phyloP scores from a whole-genome alignment of 352 stramenopile species.

The Pythium plurisporium region DNA sequence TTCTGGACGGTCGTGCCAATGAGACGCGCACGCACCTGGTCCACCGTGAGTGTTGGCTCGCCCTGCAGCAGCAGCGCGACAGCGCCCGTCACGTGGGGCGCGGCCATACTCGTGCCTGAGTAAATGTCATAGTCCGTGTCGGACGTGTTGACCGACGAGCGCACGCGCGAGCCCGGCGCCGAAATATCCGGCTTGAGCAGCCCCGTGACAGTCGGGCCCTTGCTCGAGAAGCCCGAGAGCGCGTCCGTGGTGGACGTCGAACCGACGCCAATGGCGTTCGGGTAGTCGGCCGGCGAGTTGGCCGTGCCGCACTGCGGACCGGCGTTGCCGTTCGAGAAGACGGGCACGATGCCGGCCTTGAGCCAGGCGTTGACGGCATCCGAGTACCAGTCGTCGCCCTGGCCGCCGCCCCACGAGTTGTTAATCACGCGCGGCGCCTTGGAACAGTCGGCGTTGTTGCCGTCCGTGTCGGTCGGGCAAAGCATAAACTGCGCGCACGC shows the following conservation, averaged over 20 bases:
- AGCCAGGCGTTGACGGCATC: slow-evolving; percentile 15
- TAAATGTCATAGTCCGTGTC: slow-evolving; percentile 16
- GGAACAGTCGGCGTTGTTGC: slow-evolving; percentile 21
- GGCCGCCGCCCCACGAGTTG: slow-evolving; percentile 25
- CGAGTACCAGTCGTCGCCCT: background rate
- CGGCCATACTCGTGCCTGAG: slow-evolving; percentile 28
- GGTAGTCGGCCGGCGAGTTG: slow-evolving; percentile 18
- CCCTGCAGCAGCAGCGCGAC: slow-evolving; percentile 24
- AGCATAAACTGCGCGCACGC: slow-evolving; percentile 29
- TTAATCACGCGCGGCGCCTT: slow-evolving; percentile 22
- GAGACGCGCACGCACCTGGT: slow-evolving; percentile 3
- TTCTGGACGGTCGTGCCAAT: slow-evolving; percentile 14
- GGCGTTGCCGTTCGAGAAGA: slow-evolving; percentile 23
- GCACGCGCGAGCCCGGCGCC: slow-evolving; percentile 18
- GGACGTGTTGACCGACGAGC: slow-evolving; percentile 21
- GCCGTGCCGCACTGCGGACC: slow-evolving; percentile 15
- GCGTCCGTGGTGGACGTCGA: slow-evolving; percentile 14
- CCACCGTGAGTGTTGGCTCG: background rate
- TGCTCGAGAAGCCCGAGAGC: slow-evolving; percentile 15
- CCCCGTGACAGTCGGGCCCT: slow-evolving; percentile 16
- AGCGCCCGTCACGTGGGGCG: slow-evolving; percentile 28
- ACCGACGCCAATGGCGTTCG: slow-evolving; percentile 27
- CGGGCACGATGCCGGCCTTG: slow-evolving; percentile 18
- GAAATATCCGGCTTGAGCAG: slow-evolving; percentile 31
- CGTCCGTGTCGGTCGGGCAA: slow-evolving; percentile 23